These are phyloP conservation scores for Geum urbanum DNA, from an alignment of 306 rosid genomes.

Conservation along the genomic window DNA sequence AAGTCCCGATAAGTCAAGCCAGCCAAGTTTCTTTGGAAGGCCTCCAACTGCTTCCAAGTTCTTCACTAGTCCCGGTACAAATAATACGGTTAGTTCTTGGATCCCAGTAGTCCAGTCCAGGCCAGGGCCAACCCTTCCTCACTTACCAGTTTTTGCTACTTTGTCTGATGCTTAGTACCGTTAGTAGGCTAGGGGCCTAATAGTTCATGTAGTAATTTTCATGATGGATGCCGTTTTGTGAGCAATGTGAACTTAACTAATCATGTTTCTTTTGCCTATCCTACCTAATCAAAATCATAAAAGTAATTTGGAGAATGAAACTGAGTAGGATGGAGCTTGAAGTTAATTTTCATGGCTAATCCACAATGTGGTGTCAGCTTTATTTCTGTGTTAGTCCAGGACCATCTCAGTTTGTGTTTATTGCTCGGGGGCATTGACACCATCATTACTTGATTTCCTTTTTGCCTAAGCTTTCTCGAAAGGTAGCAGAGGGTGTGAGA, in stretches of 20 bases:
- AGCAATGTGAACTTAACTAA: constrained; percentile 8
- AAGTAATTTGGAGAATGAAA: constrained; percentile 25
- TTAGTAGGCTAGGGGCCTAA: neutral
- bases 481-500: constrained; percentile 53
- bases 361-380: constrained; percentile 33
- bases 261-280: constrained; percentile 10
- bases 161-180: constrained; percentile 48
- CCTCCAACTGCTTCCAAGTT: constrained; percentile 48
- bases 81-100: constrained; percentile 50
- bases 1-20: constrained; percentile 57
- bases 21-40: constrained; percentile 41
- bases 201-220: constrained; percentile 18
- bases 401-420: constrained; percentile 31
- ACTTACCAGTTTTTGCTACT: constrained; percentile 71
- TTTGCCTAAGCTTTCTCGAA: constrained; percentile 42
- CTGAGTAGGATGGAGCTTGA: constrained; percentile 27
- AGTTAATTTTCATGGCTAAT: constrained; percentile 21
- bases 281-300: constrained; percentile 8
- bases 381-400: constrained; percentile 28
- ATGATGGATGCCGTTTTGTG: constrained; percentile 25
- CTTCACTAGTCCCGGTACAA: constrained; percentile 32
- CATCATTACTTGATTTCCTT: constrained; percentile 44
- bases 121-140: constrained; percentile 53
- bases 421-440: constrained; percentile 41
- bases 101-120: constrained; percentile 52